Percentiles rank a stretch among this genome's conserved stretches.
These are phyloP conservation scores for Trapa incisa DNA, from an alignment of 345 rosid genomes.

Conservation along the genomic window DNA sequence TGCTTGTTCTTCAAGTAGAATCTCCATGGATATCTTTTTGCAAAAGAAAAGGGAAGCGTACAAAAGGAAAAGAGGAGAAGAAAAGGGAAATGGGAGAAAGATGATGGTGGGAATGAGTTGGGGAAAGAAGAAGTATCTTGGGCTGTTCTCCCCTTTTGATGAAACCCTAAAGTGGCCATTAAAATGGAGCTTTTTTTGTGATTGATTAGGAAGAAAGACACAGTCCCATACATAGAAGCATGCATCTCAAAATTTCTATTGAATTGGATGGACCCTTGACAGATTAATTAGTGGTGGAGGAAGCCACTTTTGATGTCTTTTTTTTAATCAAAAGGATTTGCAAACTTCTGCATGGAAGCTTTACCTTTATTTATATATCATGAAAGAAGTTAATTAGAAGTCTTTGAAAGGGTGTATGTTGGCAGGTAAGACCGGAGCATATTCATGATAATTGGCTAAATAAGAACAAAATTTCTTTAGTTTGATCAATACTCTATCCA, in stretches of 20 bases:
- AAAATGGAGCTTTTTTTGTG: conserved; percentile 30
- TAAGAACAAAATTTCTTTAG: too few relatives aligned
- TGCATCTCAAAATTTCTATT: not conserved
- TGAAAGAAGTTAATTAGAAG: too few relatives aligned
- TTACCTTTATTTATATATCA: not conserved
- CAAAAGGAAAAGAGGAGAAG: not conserved
- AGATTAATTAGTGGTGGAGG: conserved; percentile 8
- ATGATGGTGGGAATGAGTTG: conserved; percentile 13
- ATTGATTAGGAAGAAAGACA: conserved; percentile 18
- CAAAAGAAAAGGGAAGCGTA: conserved; percentile 3
- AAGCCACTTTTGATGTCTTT: not conserved
- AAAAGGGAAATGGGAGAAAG: conserved; percentile 1
- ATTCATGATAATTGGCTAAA: too few relatives aligned
- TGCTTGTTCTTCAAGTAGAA: conserved; percentile 24
- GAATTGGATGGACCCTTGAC: too few relatives aligned
- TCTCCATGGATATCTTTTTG: conserved; percentile 18
- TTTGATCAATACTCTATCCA: too few relatives aligned
- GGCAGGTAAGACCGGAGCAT: too few relatives aligned
- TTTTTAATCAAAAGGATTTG: not conserved
- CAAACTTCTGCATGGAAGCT: not conserved
- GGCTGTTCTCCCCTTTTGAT: conserved; percentile 43
- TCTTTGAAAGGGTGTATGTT: too few relatives aligned
- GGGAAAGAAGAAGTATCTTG: conserved; percentile 19
- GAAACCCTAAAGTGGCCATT: conserved; percentile 31
- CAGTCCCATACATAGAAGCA: conserved; percentile 11